Conservation (phyloP, 2,329 filamentous ascomycete genomes). For the Aspergillus novoparasiticus region DNA sequence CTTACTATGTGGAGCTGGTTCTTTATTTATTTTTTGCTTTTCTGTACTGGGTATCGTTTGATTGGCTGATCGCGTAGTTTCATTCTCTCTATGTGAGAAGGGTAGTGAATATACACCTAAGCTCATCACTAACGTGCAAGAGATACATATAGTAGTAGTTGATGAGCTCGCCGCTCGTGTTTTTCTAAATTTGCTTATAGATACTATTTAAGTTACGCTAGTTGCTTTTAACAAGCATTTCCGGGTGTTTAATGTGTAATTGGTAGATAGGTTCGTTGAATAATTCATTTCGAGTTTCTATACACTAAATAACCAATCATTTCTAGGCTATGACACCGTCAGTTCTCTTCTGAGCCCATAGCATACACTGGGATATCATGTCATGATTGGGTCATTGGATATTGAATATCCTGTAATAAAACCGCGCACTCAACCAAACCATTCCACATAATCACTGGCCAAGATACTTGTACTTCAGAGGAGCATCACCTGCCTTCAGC, state of each 20-base stretch:
- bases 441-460: constrained; percentile 21
- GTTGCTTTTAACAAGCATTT: neutral
- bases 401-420: neutral
- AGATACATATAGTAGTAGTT: too few species aligned
- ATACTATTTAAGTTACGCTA: neutral
- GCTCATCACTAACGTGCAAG: too few species aligned
- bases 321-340: neutral
- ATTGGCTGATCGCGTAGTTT: neutral
- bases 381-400: neutral
- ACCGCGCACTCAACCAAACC: neutral
- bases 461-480: constrained; percentile 31
- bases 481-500: constrained; percentile 19
- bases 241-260: neutral
- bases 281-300: neutral
- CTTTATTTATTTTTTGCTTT: neutral
- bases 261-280: neutral
- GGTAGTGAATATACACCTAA: too few species aligned
- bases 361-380: neutral
- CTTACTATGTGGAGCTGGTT: neutral
- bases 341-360: neutral
- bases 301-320: neutral
- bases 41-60: neutral
- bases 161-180: neutral
- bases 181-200: neutral
- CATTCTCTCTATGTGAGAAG: neutral